Evolutionary conservation across 2,329 filamentous ascomycete species (phyloP).

Genomic region (Sclerotinia subarctica): DNA sequence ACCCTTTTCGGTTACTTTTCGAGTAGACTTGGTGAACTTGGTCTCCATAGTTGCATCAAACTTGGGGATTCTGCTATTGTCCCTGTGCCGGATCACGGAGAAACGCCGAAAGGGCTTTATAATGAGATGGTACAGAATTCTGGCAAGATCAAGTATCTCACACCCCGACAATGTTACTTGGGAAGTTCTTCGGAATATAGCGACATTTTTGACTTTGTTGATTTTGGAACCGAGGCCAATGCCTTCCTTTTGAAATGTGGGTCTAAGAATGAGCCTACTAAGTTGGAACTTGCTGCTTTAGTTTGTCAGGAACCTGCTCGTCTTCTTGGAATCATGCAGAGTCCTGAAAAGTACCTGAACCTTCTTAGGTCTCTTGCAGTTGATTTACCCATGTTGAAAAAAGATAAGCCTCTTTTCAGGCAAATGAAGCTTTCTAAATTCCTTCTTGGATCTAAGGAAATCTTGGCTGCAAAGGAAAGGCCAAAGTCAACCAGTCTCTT

Average conservation of each 20-base stretch:
- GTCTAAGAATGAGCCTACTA: constrained; percentile 87
- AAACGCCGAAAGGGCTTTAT: constrained; percentile 28
- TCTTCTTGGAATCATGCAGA: constrained; percentile 75
- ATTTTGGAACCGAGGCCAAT: constrained; percentile 86
- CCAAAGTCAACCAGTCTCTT: constrained; percentile 22
- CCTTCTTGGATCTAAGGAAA: constrained; percentile 78
- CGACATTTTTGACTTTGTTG: constrained; percentile 95
- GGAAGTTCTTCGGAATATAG: constrained; percentile 68
- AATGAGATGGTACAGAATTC: constrained; percentile 44
- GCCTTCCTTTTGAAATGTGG: constrained; percentile 84
- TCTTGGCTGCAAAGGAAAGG: constrained; percentile 40
- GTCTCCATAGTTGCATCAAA: constrained; percentile 54
- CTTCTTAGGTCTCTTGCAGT: constrained; percentile 79
- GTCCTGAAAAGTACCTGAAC: constrained; percentile 79
- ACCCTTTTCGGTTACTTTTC: constrained; percentile 81
- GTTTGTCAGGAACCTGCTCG: constrained; percentile 81
- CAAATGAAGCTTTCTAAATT: constrained; percentile 74
- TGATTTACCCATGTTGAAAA: constrained; percentile 64
- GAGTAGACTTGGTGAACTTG: constrained; percentile 70
- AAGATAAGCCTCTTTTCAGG: constrained; percentile 73
- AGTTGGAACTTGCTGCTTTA: constrained; percentile 76
- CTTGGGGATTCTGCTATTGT: constrained; percentile 68
- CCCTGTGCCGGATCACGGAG: constrained; percentile 52
- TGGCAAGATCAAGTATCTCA: constrained; percentile 51
- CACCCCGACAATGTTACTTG: constrained; percentile 75